Percentiles rank a stretch among this genome's conserved stretches.
Conservation (phyloP, 176 grass and related monocot species). For the Oryza brachyantha region DNA sequence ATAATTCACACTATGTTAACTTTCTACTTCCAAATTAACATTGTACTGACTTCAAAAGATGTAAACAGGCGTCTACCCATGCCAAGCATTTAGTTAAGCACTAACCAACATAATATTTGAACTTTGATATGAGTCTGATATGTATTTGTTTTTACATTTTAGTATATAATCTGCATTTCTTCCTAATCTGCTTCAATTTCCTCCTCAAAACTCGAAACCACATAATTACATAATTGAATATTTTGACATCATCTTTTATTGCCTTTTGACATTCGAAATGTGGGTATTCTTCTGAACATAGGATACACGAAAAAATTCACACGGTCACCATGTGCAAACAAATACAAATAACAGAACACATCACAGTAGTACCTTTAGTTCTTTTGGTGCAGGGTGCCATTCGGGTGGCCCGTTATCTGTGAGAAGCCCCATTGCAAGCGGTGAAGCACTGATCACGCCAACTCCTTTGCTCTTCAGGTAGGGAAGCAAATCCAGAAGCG, state of each 20-base stretch:
- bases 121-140: background rate
- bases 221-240: background rate
- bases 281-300: background rate
- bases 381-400: conserved; percentile 72
- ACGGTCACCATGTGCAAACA: background rate
- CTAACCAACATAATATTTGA: background rate
- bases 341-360: background rate
- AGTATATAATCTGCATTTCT: background rate
- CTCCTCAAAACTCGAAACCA: background rate
- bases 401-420: conserved; percentile 74
- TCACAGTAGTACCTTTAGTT: conserved; percentile 63
- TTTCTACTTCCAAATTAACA: background rate
- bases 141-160: background rate
- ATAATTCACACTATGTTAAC: too few relatives aligned
- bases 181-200: background rate
- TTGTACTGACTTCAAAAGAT: background rate
- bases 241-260: background rate
- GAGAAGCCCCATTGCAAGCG: conserved; percentile 84
- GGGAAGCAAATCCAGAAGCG: conserved; percentile 66
- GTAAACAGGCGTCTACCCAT: too few relatives aligned
- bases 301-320: background rate
- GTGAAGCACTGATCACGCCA: conserved; percentile 80
- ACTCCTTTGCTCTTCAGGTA: conserved; percentile 88
- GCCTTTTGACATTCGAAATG: background rate
- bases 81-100: too few relatives aligned